Conservation (phyloP, 2,329 filamentous ascomycete genomes). For the Pseudocercospora cruenta region DNA sequence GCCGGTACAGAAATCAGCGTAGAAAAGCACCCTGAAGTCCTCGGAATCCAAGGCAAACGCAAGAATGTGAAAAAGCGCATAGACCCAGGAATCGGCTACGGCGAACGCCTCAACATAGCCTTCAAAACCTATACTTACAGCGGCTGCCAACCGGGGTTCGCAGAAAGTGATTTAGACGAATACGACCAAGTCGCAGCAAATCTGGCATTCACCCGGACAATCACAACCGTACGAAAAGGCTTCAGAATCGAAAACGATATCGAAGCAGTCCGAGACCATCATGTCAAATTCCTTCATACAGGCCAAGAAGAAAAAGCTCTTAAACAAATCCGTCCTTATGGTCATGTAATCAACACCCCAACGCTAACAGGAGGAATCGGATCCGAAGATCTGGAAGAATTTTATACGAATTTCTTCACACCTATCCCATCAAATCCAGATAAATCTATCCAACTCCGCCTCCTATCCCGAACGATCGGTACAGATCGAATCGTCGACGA, state of each 20-base stretch:
- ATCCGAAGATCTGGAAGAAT: slow-evolving; percentile 48
- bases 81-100: slow-evolving; percentile 56
- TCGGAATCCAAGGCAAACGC: slow-evolving; percentile 58
- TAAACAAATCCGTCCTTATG: slow-evolving; percentile 42
- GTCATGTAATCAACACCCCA: slow-evolving; percentile 48
- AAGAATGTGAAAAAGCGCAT: slow-evolving; percentile 54
- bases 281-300: slow-evolving; percentile 34
- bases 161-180: slow-evolving; percentile 69
- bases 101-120: slow-evolving; percentile 49
- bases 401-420: slow-evolving; percentile 63
- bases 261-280: slow-evolving; percentile 50
- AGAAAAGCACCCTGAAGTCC: slow-evolving; percentile 51
- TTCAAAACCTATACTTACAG: slow-evolving; percentile 59
- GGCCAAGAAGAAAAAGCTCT: slow-evolving; percentile 44
- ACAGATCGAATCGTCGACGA: slow-evolving; percentile 65
- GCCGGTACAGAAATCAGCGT: slow-evolving; percentile 56
- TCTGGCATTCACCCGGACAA: slow-evolving; percentile 70
- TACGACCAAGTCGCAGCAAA: slow-evolving; percentile 66
- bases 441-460: slow-evolving; percentile 49
- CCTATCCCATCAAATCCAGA: slow-evolving; percentile 52
- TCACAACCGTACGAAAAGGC: slow-evolving; percentile 62
- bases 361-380: slow-evolving; percentile 53
- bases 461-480: slow-evolving; percentile 62
- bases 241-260: slow-evolving; percentile 57
- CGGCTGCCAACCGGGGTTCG: slow-evolving; percentile 66